Conservation (phyloP, 2,329 filamentous ascomycete genomes). For the Cladosporium sp. region DNA sequence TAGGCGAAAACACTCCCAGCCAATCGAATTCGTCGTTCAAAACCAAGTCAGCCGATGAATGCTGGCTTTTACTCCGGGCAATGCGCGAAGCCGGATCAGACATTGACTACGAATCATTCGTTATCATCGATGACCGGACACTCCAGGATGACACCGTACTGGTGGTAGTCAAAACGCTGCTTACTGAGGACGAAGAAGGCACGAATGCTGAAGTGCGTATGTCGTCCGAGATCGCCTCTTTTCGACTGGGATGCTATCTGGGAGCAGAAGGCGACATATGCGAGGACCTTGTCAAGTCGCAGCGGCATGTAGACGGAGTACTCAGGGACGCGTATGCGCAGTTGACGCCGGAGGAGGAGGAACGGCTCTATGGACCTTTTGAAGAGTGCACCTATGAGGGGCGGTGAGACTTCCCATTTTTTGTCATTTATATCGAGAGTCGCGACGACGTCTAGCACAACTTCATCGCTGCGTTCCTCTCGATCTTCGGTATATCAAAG, state of each 20-base stretch:
- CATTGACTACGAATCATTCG: constrained; percentile 2
- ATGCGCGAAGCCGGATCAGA: constrained; percentile 1
- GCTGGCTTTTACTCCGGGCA: neutral
- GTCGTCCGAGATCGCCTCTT: neutral
- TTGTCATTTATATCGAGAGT: too few species aligned
- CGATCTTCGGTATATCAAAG: too few species aligned
- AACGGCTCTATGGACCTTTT: neutral
- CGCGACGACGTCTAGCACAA: too few species aligned
- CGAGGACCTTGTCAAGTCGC: neutral
- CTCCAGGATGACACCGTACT: neutral
- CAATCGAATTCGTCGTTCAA: neutral
- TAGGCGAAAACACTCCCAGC: constrained; percentile 5
- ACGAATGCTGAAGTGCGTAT: neutral
- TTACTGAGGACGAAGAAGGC: neutral
- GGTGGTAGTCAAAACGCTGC: neutral
- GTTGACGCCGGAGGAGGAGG: neutral
- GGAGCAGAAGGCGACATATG: neutral
- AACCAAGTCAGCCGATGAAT: constrained; percentile 3
- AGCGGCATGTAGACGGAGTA: neutral
- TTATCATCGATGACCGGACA: constrained; percentile 8
- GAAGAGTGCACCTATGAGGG: neutral
- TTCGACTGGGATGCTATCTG: neutral
- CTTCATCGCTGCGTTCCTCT: too few species aligned
- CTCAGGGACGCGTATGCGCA: neutral
- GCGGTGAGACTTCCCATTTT: too few species aligned